A percentile compares a stretch with the other conserved stretches of the same genome.
Conservation (phyloP, 2,329 filamentous ascomycete species). For the Lachnellula occidentalis region DNA sequence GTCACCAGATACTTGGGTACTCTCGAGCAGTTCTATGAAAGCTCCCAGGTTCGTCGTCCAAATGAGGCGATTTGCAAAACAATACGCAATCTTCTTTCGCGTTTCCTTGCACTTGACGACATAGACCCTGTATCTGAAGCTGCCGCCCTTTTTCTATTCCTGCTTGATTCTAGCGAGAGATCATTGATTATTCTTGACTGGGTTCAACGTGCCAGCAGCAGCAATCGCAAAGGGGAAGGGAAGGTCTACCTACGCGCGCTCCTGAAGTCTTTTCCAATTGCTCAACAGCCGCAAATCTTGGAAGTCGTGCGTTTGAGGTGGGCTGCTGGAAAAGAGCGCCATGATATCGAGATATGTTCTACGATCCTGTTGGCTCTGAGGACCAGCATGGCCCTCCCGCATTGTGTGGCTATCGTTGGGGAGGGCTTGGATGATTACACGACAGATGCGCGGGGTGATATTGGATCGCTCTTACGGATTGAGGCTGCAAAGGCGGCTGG, state of each 20-base stretch:
- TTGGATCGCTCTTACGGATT: slow-evolving; percentile 79
- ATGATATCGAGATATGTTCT: slow-evolving; percentile 46
- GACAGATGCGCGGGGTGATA: slow-evolving; percentile 79
- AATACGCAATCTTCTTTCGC: slow-evolving; percentile 29
- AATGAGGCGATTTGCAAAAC: neutral
- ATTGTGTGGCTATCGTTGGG: slow-evolving; percentile 31
- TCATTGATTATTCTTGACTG: slow-evolving; percentile 40
- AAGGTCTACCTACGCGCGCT: slow-evolving; percentile 48
- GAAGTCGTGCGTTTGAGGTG: slow-evolving; percentile 48
- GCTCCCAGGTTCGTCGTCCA: neutral
- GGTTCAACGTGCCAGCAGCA: slow-evolving; percentile 38
- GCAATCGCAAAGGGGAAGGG: slow-evolving; percentile 31
- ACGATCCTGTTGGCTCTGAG: slow-evolving; percentile 51
- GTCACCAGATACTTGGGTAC: neutral
- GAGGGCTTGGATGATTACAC: slow-evolving; percentile 82
- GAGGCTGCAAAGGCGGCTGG: slow-evolving; percentile 69
- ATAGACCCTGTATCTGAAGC: slow-evolving; percentile 46
- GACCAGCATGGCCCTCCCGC: slow-evolving; percentile 31
- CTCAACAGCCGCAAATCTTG: slow-evolving; percentile 23
- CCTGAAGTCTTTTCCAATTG: slow-evolving; percentile 13
- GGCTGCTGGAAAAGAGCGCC: slow-evolving; percentile 36
- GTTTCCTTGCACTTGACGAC: slow-evolving; percentile 36
- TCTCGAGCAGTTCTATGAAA: neutral
- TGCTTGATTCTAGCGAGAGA: slow-evolving; percentile 36
- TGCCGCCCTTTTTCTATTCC: slow-evolving; percentile 44